Evolutionary conservation across 768 basidiomycete species (phyloP), one percentile per base, ranked within the genome.

Genomic region (Strobilomyces confusus): DNA sequence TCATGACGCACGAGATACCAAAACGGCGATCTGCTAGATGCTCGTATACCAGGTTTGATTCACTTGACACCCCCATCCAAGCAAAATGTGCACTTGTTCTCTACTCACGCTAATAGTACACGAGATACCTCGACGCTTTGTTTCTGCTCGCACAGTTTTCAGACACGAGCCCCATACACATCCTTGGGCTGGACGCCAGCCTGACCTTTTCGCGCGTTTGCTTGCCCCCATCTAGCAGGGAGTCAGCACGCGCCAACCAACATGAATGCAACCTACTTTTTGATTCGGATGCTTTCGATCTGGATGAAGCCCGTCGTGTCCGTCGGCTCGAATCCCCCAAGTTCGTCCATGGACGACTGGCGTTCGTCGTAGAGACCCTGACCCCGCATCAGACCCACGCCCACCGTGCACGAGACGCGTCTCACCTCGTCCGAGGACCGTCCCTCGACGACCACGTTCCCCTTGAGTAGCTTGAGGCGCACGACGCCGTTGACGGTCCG

Each of bases 301-400:
- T 89, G 86, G 73, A 98, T 98, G 80, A 98, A 98, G 5, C 95
- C 95, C 46, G 89, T 82, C 33, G 94, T 94, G 66, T 95, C 93
- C 30, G 89, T 91, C 20, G 95, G 95, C 74, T 95, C 92, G 73
- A 99, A 98, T 40, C 95, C 95, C 56, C 97, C 95, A 53, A 98
- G 84, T 75, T 95, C 94, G 70, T 99, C 97, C 97, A 99, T 98
- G 50, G 94, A 97, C 11, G 92, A 92, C 73, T 97, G 81, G 30
- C 86, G 86, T 65, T 91, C 94, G 65, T 99, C 97, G 69, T 99
- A 99, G 23, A 99, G 80, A 67, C 92, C 91, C 87, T 91, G 56
- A 11, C 19, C 2, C 26, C 15, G 4, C 45, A 22, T 54, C 58
- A 47, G 52, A 23, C 20, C 13, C 43, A 9, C 0, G 14, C 17